Percentiles rank a stretch among this genome's conserved stretches.
These are phyloP conservation scores for Pestalotiopsis sp. DNA, from an alignment of 2,329 filamentous ascomycete genomes.

Conservation along the genomic window DNA sequence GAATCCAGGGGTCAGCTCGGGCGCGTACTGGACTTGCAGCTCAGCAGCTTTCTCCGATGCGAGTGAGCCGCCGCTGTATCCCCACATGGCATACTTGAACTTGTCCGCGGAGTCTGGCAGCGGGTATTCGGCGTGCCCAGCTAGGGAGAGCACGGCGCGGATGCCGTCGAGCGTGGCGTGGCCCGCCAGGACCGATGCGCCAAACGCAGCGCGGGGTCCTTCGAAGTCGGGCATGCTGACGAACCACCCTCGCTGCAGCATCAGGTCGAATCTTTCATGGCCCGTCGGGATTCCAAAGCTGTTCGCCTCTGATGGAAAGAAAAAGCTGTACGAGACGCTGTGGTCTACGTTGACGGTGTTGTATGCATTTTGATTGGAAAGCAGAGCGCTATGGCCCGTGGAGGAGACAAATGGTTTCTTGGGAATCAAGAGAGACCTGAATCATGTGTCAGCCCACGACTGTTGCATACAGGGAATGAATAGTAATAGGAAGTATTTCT, in stretches of 20 bases:
- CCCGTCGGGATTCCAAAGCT: background rate
- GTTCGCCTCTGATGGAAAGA: background rate
- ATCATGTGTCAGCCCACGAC: background rate
- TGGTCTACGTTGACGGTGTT: background rate
- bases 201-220: background rate
- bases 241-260: background rate
- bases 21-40: conserved; percentile 7
- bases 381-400: background rate
- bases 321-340: background rate
- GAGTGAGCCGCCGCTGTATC: conserved; percentile 54
- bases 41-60: conserved; percentile 6
- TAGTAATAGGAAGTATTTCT: background rate
- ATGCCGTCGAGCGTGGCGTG: background rate
- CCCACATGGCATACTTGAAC: conserved; percentile 49
- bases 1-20: background rate
- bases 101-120: background rate
- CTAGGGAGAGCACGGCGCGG: background rate
- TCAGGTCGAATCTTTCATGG: background rate
- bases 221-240: conserved; percentile 3
- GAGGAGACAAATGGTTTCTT: background rate
- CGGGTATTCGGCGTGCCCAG: background rate
- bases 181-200: background rate
- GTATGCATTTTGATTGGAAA: background rate
- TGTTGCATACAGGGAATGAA: too few relatives aligned
- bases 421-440: background rate